Evolutionary conservation across 495 filamentous ascomycete species (phyloP).

Genomic region (Letharia columbiana): DNA sequence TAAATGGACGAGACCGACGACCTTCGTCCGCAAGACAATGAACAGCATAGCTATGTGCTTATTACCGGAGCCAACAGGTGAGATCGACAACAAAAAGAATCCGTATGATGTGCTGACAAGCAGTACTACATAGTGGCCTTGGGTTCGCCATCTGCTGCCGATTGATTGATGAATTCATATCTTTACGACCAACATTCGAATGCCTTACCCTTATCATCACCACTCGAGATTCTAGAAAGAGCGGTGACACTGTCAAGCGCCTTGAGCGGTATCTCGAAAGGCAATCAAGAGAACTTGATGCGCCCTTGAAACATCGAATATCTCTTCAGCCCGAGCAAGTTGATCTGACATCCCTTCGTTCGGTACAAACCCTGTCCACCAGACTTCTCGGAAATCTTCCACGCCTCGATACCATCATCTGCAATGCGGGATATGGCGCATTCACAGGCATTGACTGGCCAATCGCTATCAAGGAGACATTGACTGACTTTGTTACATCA

Average conservation of each 20-base stretch:
- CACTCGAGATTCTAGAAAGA: conserved; percentile 41
- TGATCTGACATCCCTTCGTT: conserved; percentile 48
- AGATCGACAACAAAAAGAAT: not conserved
- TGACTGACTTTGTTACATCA: conserved; percentile 56
- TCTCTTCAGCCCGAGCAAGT: conserved; percentile 43
- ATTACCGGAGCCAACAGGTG: conserved; percentile 49
- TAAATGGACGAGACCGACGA: conserved; percentile 8
- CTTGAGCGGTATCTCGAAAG: conserved; percentile 35
- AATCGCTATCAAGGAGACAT: conserved; percentile 46
- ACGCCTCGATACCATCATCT: conserved; percentile 68
- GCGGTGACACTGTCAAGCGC: conserved; percentile 34
- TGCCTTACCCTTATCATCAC: conserved; percentile 49
- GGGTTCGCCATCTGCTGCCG: conserved; percentile 80
- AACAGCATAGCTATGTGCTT: conserved; percentile 31
- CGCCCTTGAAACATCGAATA: conserved; percentile 30
- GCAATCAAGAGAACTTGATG: conserved; percentile 18
- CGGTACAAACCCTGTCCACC: conserved; percentile 44
- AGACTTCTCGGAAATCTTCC: conserved; percentile 43
- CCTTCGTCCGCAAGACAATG: conserved; percentile 19
- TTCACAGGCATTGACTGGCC: conserved; percentile 75
- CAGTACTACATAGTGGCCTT: conserved; percentile 56
- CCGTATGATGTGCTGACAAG: conserved; percentile 1
- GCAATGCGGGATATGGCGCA: conserved; percentile 86
- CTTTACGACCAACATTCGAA: conserved; percentile 49
- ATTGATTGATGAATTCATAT: conserved; percentile 84